phyloP scores from a whole-genome alignment of 257 asterid species.

The Leonotis leonurus region DNA sequence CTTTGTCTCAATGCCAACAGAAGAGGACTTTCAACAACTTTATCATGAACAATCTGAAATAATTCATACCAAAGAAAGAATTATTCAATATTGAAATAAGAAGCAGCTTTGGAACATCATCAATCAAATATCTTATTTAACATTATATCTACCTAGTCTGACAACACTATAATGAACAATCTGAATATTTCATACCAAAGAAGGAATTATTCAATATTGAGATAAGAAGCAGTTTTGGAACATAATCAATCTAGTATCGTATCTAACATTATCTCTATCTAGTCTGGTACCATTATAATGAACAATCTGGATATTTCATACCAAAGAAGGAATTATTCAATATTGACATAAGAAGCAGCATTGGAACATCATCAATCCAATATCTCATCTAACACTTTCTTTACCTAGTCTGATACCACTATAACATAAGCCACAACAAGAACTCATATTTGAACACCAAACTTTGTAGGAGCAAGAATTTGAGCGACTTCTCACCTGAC shows the following conservation, averaged over 20 bases:
- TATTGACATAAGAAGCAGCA: not conserved
- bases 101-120: too few species aligned
- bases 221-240: not conserved
- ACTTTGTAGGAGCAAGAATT: not conserved
- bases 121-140: too few species aligned
- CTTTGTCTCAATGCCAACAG: slow-evolving; percentile 59
- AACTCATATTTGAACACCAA: not conserved
- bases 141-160: too few species aligned
- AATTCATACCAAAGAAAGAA: slow-evolving; percentile 8
- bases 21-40: slow-evolving; percentile 61
- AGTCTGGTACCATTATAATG: too few species aligned
- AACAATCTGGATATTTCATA: too few species aligned
- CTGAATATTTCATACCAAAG: too few species aligned
- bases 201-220: not conserved
- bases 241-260: too few species aligned
- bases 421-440: not conserved
- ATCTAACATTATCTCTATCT: too few species aligned
- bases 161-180: too few species aligned
- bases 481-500: slow-evolving; percentile 54
- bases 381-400: not conserved
- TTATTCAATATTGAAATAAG: not conserved
- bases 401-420: not conserved
- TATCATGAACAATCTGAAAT: slow-evolving; percentile 48
- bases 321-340: not conserved
- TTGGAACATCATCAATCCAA: not conserved